Evolutionary conservation across 495 filamentous ascomycete genomes (phyloP).

Genomic region (Tuber umbilicatum): DNA sequence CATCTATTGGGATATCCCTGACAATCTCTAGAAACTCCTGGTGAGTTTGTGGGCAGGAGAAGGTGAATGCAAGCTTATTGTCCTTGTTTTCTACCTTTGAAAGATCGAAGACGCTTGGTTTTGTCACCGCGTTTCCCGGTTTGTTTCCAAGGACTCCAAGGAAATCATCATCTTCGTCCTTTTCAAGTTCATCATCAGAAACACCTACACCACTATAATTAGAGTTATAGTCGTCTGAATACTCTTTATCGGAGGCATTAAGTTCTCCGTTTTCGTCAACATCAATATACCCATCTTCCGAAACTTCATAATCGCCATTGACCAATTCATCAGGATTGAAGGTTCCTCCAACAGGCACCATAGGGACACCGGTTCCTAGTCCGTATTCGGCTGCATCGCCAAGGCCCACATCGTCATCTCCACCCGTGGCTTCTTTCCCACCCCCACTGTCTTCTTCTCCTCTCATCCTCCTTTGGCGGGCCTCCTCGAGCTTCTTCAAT

Average conservation of each 20-base stretch:
- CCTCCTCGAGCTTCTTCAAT: constrained; percentile 71
- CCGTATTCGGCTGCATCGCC: constrained; percentile 52
- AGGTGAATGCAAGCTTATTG: constrained; percentile 65
- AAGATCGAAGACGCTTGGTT: neutral
- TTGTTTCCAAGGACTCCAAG: constrained; percentile 49
- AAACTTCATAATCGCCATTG: constrained; percentile 49
- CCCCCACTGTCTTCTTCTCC: constrained; percentile 53
- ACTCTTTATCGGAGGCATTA: constrained; percentile 57
- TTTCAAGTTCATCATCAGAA: constrained; percentile 52
- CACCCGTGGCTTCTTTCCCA: constrained; percentile 41
- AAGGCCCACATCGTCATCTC: constrained; percentile 47
- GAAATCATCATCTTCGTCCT: constrained; percentile 63
- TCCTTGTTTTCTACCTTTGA: constrained; percentile 33
- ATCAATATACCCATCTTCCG: constrained; percentile 45
- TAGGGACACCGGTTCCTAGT: constrained; percentile 51
- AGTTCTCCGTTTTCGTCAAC: constrained; percentile 81
- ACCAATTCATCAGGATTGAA: constrained; percentile 45
- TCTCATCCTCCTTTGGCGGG: constrained; percentile 65
- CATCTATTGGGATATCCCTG: constrained; percentile 51
- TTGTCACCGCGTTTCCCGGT: constrained; percentile 29
- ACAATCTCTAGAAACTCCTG: constrained; percentile 63
- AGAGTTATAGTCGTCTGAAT: constrained; percentile 46
- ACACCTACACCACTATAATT: constrained; percentile 52
- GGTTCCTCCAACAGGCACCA: constrained; percentile 46
- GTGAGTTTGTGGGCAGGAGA: constrained; percentile 72